These are phyloP conservation scores for Tetramitus jugosus DNA, from an alignment of 208 protist species.

Conservation along the genomic window DNA sequence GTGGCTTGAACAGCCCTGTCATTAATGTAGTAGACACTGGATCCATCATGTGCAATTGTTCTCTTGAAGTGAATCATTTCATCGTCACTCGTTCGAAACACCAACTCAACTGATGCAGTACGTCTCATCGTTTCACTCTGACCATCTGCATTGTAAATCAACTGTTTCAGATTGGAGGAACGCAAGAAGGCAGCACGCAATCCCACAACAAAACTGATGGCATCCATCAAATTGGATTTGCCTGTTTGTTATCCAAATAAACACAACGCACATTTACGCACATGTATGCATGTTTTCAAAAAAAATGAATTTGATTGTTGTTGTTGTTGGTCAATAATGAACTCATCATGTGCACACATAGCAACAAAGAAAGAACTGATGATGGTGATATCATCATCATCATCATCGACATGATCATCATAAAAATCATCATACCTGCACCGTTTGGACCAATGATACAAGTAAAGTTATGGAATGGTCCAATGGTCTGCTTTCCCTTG, in stretches of 20 bases:
- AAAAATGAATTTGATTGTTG: too few relatives aligned
- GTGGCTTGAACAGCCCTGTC: slow-evolving; percentile 54
- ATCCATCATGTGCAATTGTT: slow-evolving; percentile 37
- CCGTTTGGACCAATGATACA: slow-evolving; percentile 98
- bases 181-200: slow-evolving; percentile 62
- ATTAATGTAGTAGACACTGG: slow-evolving; percentile 61
- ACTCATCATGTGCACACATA: slow-evolving; percentile 21
- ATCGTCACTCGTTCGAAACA: slow-evolving; percentile 41
- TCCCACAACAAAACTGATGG: slow-evolving; percentile 93
- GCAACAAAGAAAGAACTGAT: not conserved
- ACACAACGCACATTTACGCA: not conserved
- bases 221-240: slow-evolving; percentile 98
- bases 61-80: slow-evolving; percentile 33
- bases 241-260: slow-evolving; percentile 28
- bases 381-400: slow-evolving; percentile 10
- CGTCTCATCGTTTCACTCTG: not conserved
- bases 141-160: slow-evolving; percentile 70
- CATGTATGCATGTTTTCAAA: not conserved
- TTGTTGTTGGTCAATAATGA: slow-evolving; percentile 11
- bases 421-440: slow-evolving; percentile 65
- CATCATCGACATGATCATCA: slow-evolving; percentile 1
- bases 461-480: slow-evolving; percentile 94
- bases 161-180: slow-evolving; percentile 62
- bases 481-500: slow-evolving; percentile 75
- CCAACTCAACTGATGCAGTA: slow-evolving; percentile 62